These are phyloP conservation scores for Solanum etuberosum DNA, from an alignment of 257 asterid genomes.

Conservation along the genomic window DNA sequence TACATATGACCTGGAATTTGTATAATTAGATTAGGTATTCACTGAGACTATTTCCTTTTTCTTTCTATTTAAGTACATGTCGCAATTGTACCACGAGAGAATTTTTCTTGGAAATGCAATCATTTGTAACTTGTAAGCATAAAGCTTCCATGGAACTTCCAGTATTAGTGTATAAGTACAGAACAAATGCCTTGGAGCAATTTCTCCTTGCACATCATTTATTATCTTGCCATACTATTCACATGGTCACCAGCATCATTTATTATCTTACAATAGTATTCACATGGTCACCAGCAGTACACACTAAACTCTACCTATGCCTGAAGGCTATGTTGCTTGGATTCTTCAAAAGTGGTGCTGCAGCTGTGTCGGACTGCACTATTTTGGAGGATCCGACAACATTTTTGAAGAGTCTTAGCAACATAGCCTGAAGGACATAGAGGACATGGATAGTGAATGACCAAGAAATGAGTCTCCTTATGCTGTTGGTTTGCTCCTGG, in stretches of 20 bases:
- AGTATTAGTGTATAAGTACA: not conserved
- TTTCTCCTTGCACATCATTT: not conserved
- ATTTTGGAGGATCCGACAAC: not conserved
- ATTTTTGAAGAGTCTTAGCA: not conserved
- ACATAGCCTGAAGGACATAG: not conserved
- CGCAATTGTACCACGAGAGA: not conserved
- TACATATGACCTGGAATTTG: not conserved
- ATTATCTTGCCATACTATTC: not conserved
- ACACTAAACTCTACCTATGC: not conserved
- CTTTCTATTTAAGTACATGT: not conserved
- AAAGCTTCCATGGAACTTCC: not conserved
- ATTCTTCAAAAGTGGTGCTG: not conserved
- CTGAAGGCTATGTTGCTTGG: not conserved
- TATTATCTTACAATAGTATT: not conserved
- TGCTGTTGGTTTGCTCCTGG: not conserved
- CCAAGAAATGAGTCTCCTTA: not conserved
- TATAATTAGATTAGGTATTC: not conserved
- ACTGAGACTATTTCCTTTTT: not conserved
- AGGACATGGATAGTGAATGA: not conserved
- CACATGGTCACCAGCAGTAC: not conserved
- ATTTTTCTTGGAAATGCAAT: not conserved
- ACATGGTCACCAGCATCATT: not conserved
- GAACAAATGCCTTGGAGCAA: not conserved
- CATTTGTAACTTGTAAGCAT: not conserved
- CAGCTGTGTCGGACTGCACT: not conserved